Evolutionary conservation across 2,329 filamentous ascomycete genomes (phyloP), one percentile per base, ranked within the genome.

Genomic region (Boeremia lycopersici): DNA sequence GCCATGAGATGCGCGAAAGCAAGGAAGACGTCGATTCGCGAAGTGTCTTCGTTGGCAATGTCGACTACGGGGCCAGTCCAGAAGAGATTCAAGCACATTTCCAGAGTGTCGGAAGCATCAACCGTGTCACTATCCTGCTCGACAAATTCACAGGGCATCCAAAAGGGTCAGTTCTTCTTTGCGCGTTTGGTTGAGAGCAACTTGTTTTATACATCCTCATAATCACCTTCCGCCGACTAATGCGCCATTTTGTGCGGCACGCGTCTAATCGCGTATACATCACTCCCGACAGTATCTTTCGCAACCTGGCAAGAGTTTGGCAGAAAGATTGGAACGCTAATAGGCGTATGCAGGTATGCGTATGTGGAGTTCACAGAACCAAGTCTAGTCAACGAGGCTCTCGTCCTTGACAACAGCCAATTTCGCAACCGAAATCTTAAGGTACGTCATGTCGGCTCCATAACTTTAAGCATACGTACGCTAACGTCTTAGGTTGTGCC

Each of bases 81-180:
- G 95, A 99, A 78, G 95, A 99, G 80, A 95, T 99, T 56, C 95
- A 99, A 81, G 91, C 92, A 56, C 95, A 99, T 74, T 99, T 99
- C 80, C 92, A 96, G 81, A 96, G 88, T 81, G 96, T 92, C 70
- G 95, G 95, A 57, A 91, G 90, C 64, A 99, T 99, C 82, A 99
- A 99, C 78, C 89, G 95, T 57, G 95, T 99, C 56, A 99, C 95
- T 1, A 99, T 99, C 64, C 81, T 99, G 65, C 81, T 99, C 66
- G 95, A 99, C 80, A 99, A 99, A 81, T 98, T 97, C 73, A 96
- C 93, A 10, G 95, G 95, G 61, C 93, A 98, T 81, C 95, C 95
- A n/a, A 99, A 99, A 82, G 95, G 95, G 93, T 96, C 81, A 77
- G 88, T 84, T 61, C 69, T 74, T 68, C 67, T 62, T 70, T 70